phyloP scores from a whole-genome alignment of 2,329 filamentous ascomycete species.

The Colletotrichum costaricense region DNA sequence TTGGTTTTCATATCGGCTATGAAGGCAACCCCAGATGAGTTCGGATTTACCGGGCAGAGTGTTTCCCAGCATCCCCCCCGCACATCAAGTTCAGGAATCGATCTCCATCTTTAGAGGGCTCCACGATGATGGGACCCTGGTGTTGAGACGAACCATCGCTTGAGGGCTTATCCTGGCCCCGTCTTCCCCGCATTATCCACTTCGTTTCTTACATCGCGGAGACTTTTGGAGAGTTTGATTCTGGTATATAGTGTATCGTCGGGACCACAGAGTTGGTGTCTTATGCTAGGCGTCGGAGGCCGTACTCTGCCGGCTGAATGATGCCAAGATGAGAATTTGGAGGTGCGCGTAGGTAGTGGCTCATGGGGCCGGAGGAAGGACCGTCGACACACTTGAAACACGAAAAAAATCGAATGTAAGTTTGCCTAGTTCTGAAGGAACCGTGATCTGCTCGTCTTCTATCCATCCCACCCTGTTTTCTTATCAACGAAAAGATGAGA shows the following conservation, averaged over 20 bases:
- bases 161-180: not conserved
- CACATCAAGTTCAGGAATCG: not conserved
- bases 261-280: not conserved
- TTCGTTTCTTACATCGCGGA: not conserved
- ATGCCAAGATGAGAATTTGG: no score
- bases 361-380: no score
- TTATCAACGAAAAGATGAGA: no score
- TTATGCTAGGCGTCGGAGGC: no score
- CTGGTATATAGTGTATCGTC: rapidly evolving
- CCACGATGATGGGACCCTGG: not conserved
- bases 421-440: no score
- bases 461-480: no score
- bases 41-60: not conserved
- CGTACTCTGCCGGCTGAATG: no score
- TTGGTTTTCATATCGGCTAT: not conserved
- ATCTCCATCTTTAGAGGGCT: not conserved
- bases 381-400: no score
- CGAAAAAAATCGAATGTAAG: no score
- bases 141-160: not conserved
- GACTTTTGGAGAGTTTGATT: not conserved
- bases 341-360: no score
- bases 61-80: not conserved
- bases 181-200: not conserved
- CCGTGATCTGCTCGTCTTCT: no score
- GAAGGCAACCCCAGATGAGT: not conserved